Evolutionary conservation across 176 grass and related monocot genomes (phyloP), one percentile per base, ranked within the genome.

Genomic region (Rhynchospora breviuscula): DNA sequence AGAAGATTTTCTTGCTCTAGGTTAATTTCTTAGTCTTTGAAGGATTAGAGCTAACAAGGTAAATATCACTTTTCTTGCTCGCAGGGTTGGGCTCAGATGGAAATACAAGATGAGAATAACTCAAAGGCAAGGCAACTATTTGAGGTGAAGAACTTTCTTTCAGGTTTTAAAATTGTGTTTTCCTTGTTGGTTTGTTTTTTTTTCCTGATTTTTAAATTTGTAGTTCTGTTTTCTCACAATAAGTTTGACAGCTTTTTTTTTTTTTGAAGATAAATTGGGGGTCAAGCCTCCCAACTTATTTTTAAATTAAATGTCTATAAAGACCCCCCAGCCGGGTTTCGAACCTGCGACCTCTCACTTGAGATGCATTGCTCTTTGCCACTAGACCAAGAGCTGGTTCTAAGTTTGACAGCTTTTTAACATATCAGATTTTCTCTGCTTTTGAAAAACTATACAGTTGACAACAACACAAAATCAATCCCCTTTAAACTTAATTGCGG

Each of bases 31-130:
- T 75, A 6, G 46, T 83, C 15, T 58, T 51, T 22, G 61, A 48
- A 18, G 22, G 18, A 69, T 56, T 84, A 15, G 81, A 84, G 78
- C 13, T 70, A 44, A 79, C 73, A 77, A 56, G 23, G 45, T 35
- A 67, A 91, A 77, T 93, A 72, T 91, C 80, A 21, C 70, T 94
- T 84, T 87, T 93, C 85, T 90, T 83, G 85, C 40, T 65, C 21
- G 26, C 80, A 98, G 95, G 86, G 92, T 81, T 98, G 95, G 95
- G 95, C 95, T 67, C 95, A 98, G 78, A 81, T 98, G 68, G 95
- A 98, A 87, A 93, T 98, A 86, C 87, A 93, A 44, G 91, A 89
- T 79, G 85, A 91, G 63, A 95, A 98, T 85, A 87, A 88, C 75
- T 74, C 33, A 71, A 90, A 89, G 73, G 92, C 95, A 22, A 94